phyloP scores from a whole-genome alignment of 1,284 basidiomycete species.

The Tremellales sp. region DNA sequence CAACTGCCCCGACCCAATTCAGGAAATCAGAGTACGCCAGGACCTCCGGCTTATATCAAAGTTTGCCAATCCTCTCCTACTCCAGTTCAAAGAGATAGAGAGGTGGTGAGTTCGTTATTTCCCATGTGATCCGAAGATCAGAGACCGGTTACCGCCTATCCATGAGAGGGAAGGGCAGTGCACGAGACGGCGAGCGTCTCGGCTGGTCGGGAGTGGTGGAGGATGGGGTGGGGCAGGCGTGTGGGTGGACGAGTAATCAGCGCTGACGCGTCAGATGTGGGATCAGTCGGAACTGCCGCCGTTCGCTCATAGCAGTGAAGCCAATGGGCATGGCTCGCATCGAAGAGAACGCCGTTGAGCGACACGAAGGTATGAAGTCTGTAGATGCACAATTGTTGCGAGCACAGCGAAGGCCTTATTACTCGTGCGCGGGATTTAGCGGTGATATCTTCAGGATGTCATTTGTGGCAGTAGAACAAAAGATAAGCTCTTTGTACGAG shows the following conservation, averaged over 20 bases:
- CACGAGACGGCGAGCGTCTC: conserved; percentile 9
- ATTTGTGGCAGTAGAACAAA: too few species aligned
- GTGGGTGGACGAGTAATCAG: not conserved
- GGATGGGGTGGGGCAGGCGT: not conserved
- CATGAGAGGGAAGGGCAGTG: conserved; percentile 27
- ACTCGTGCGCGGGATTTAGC: too few species aligned
- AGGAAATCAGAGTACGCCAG: conserved; percentile 14
- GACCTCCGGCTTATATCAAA: conserved; percentile 47
- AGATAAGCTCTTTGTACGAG: too few species aligned
- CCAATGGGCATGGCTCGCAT: too few species aligned
- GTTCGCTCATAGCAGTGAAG: too few species aligned
- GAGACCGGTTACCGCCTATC: conserved; percentile 28
- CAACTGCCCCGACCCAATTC: conserved; percentile 26
- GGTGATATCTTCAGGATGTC: too few species aligned
- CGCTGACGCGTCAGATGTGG: not conserved
- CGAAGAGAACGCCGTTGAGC: too few species aligned
- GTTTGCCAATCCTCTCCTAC: conserved; percentile 15
- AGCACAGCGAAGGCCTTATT: too few species aligned
- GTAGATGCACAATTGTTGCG: too few species aligned
- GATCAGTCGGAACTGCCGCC: too few species aligned
- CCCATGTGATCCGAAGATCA: not conserved
- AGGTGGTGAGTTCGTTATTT: not conserved
- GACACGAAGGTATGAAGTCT: too few species aligned
- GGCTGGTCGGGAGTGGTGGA: conserved; percentile 4
- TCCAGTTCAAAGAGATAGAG: not conserved